These are phyloP conservation scores for Aspergillus homomorphus DNA, from an alignment of 495 filamentous ascomycete species.

Conservation along the genomic window DNA sequence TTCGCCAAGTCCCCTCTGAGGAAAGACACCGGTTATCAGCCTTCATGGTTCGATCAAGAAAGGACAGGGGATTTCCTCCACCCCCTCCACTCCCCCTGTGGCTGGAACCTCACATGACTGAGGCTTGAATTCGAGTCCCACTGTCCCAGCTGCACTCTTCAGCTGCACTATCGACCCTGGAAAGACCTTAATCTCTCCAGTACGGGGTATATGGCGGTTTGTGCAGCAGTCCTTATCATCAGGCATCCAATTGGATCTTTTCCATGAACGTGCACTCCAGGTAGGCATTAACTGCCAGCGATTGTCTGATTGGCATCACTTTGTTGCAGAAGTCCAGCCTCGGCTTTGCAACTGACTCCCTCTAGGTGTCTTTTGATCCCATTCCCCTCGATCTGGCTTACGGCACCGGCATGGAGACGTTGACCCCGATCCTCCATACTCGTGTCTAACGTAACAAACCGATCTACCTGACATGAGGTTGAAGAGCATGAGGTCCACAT, in stretches of 20 bases:
- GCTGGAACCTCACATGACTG: constrained; percentile 7
- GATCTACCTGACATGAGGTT: neutral
- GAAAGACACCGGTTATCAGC: neutral
- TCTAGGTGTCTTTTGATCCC: neutral
- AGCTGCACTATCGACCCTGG: neutral
- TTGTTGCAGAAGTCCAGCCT: neutral
- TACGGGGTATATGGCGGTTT: constrained; percentile 3
- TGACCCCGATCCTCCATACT: neutral
- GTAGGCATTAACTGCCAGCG: neutral
- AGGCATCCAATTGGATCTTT: constrained; percentile 7
- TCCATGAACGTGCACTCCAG: neutral
- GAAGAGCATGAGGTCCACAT: neutral
- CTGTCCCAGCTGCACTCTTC: constrained; percentile 6
- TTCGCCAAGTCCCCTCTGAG: constrained; percentile 1
- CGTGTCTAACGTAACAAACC: neutral
- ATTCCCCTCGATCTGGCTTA: neutral
- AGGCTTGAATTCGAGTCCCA: constrained; percentile 8
- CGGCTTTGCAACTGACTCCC: neutral
- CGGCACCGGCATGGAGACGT: neutral
- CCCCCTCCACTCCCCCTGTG: neutral
- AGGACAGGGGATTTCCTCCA: neutral
- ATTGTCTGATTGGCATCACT: neutral
- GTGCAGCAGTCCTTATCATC: neutral
- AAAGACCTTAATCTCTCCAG: constrained; percentile 1
- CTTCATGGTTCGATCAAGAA: neutral